Evolutionary conservation across 2,329 filamentous ascomycete species (phyloP), one percentile per base, ranked within the genome.

Genomic region (Neocatenulostroma microsporum): DNA sequence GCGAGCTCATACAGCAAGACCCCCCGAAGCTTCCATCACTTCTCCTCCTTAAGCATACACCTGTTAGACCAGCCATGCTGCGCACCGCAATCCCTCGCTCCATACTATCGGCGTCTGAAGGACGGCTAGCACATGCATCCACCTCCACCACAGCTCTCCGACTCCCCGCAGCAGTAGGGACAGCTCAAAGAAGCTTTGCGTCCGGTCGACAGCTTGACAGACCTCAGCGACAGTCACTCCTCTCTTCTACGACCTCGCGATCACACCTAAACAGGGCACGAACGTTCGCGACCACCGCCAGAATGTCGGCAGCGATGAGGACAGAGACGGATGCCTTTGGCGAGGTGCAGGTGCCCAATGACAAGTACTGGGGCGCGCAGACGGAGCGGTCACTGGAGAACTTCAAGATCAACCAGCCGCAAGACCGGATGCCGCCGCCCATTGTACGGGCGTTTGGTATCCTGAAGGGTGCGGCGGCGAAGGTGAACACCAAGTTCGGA

Each of bases 351-450:
- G 88, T 96, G 53, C 76, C 83, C 27, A 74, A 75, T 48, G 86
- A 94, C 77, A 89, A 83, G 72, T 98, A 98, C 76, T 98, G 91
- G 89, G 91, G 91, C 60, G 89, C 89, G 44, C 89, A 95, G 74
- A 95, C 89, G 37, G 83, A 95, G 75, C 82, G 89, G 51, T 96
- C 89, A 35, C 76, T 96, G 62, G 82, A 84, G 66, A 98, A 98
- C 74, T 98, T 98, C 76, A 83, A 82, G 65, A 96, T 98, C 78
- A 96, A 96, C 70, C 91, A 96, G 74, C 91, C 91, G 43, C 86
- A 94, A 68, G 91, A 98, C 63, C 87, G 91, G 62, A 96, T 96
- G 88, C 91, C 91, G 32, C 81, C 86, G 48, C 84, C 88, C 30
- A 82, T 98, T 53, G 73, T 96, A 57, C 82, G 80, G 66, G 91